Evolutionary conservation across 164 flowering plant genomes (phyloP), one percentile per base, ranked within the genome.

Genomic region (Euptelea pleiosperma): DNA sequence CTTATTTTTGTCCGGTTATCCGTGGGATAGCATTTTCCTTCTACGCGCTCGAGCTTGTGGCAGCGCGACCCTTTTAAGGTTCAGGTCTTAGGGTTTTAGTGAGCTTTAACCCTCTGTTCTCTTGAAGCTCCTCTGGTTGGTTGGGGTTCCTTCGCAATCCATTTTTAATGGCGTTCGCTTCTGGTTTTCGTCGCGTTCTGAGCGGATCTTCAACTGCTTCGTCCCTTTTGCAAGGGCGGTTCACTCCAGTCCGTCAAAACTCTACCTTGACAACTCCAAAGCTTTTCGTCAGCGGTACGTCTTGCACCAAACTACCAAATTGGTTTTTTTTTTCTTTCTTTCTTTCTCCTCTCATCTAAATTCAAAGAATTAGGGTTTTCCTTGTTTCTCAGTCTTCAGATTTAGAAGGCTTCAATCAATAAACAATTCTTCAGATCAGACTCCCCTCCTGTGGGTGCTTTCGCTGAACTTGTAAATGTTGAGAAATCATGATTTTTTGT

Each of bases 281-380:
- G 77, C 86, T 85, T 54, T 85, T 85, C 72, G 57, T 82, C 61
- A 82, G 84, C 63, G 91, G 88, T 85, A 68, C 33, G 30, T 57
- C n/a, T 25, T 14, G 18, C 24, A 19, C 48, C 4, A 22, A 34
- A 9, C 9, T 12, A 30, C n/a, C 2, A 22, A 37, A 2, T 11
- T 22, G 11, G 15, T 15, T 1, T 33, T 36, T 16, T 50, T 9
- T 0, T 48, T 35, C 21, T n/a, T n/a, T n/a, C n/a, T n/a, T n/a
- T n/a, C n/a, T n/a, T n/a, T n/a, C n/a, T n/a, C n/a, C n/a, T n/a
- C n/a, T n/a, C n/a, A n/a, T n/a, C n/a, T n/a, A n/a, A n/a, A n/a
- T n/a, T n/a, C n/a, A n/a, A n/a, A n/a, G n/a, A n/a, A n/a, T n/a
- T n/a, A n/a, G n/a, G n/a, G 0, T 7, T 51, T 12, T 12, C 4